Conservation (phyloP, 495 filamentous ascomycete genomes). For the Lindgomyces ingoldianus region DNA sequence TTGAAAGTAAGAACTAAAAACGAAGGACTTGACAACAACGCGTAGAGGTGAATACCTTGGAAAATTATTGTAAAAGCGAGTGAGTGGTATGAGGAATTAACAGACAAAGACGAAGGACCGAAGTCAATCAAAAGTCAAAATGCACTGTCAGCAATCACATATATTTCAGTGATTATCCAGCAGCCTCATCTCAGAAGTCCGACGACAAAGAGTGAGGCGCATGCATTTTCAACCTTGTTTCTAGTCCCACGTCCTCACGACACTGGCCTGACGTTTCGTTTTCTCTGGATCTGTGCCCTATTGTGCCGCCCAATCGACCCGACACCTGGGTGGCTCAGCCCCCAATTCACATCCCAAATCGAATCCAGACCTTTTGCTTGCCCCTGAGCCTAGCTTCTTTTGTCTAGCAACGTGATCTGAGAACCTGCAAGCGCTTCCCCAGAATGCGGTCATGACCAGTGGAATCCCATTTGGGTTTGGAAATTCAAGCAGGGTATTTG, state of each 20-base stretch:
- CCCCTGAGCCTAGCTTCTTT: conserved; percentile 1
- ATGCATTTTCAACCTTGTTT: conserved; percentile 9
- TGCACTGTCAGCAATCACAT: too few species aligned
- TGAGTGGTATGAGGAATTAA: too few species aligned
- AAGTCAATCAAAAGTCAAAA: neutral
- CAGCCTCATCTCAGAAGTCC: neutral
- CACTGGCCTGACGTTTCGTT: conserved; percentile 16
- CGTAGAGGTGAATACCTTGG: neutral
- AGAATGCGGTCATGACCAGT: neutral
- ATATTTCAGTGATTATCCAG: too few species aligned
- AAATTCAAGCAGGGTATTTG: neutral
- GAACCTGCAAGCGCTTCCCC: neutral
- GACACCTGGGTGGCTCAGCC: neutral
- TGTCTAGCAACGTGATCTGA: neutral
- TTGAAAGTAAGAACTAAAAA: neutral
- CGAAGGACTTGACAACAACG: neutral
- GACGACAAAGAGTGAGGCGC: neutral
- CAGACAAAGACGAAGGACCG: neutral
- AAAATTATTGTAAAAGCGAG: neutral
- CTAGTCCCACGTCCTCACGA: conserved; percentile 6
- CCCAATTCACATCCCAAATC: neutral
- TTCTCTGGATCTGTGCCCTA: neutral
- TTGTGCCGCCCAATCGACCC: conserved; percentile 1
- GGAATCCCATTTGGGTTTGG: neutral
- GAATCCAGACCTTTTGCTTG: neutral